Evolutionary conservation across 441 rosid species (phyloP), one percentile per base, ranked within the genome.

Genomic region (Brassica balearica): DNA sequence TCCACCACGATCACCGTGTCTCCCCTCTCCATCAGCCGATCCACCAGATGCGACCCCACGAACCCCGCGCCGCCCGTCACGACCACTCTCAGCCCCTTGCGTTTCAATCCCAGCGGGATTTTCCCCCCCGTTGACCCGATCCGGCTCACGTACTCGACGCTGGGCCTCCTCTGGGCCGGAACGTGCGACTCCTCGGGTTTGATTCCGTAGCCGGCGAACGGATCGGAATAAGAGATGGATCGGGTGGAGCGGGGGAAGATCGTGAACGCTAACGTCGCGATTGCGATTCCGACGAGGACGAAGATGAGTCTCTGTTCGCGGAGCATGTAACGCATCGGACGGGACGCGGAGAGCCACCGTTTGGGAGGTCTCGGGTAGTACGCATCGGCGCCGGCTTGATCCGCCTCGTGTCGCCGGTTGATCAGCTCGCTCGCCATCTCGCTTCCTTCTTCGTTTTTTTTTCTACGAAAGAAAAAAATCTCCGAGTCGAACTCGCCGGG

Each of bases 11-110:
- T 89, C 73, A 92, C 97, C 38, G 80, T 86, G 3, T 92, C 97
- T 2, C 97, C 97, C 69, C 97, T 85, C 2, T 60, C 89, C 7
- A 92, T 92, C 82, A 92, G 65, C 7, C 92, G 88, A 84, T 92
- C 97, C 68, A 92, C 97, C 1, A 92, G 93, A 84, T 92, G 97
- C 67, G 93, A 89, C 58, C 97, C 97, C 0, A 92, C 97, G 80
- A 92, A 92, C 20, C 97, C 97, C 2, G 97, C 97, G 17, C 97
- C 97, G 11, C 97, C 97, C 0, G 97, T 92, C 5, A 92, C 97
- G 6, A 92, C 85, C 5, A 92, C 85, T 84, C 95, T 67, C 72
- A 85, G 68, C 19, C 82, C 84, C 82, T 89, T 89, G 38, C 85
- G 76, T 79, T 85, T 88, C 82, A 89, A 64, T 8, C 88, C 97